Percentiles rank a stretch among this genome's conserved stretches.
Conservation (phyloP, 371 early-diverging fungal genomes). For the Mucor circinelloides region DNA sequence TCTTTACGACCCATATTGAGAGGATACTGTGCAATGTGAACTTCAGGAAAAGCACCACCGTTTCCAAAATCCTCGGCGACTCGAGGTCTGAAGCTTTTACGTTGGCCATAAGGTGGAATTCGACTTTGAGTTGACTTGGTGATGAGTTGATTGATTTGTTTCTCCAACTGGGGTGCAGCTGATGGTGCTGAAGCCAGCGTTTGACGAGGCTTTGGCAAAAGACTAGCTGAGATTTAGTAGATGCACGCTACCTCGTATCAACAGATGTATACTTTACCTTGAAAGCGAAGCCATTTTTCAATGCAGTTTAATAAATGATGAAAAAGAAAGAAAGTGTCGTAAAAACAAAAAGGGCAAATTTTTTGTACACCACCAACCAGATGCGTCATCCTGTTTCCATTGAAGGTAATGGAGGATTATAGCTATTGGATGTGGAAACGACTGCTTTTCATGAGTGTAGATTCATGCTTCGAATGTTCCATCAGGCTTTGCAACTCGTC, state of each 20-base stretch:
- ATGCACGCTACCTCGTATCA: neutral
- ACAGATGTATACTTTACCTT: conserved; percentile 14
- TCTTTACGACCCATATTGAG: conserved; percentile 90
- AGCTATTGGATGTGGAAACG: neutral
- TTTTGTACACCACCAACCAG: neutral
- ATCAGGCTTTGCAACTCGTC: neutral
- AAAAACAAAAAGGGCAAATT: neutral
- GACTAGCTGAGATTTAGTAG: conserved; percentile 13
- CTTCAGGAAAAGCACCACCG: conserved; percentile 96
- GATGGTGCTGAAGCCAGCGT: conserved; percentile 26
- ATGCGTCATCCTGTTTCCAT: neutral
- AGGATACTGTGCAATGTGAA: conserved; percentile 90
- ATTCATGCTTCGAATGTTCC: neutral
- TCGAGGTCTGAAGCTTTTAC: conserved; percentile 79
- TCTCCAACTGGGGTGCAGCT: conserved; percentile 36
- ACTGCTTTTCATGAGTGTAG: neutral
- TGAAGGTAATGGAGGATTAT: neutral
- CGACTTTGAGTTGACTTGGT: conserved; percentile 37
- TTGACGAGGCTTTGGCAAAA: conserved; percentile 52
- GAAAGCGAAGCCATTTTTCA: conserved; percentile 32
- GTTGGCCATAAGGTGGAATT: conserved; percentile 85
- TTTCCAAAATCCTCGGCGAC: conserved; percentile 91
- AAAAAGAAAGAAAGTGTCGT: neutral
- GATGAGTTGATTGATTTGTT: conserved; percentile 41
- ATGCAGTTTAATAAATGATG: neutral